Percentiles rank a stretch among this genome's conserved stretches.
Conservation (phyloP, 2,329 filamentous ascomycete genomes). For the Pestalotiopsis sp. region DNA sequence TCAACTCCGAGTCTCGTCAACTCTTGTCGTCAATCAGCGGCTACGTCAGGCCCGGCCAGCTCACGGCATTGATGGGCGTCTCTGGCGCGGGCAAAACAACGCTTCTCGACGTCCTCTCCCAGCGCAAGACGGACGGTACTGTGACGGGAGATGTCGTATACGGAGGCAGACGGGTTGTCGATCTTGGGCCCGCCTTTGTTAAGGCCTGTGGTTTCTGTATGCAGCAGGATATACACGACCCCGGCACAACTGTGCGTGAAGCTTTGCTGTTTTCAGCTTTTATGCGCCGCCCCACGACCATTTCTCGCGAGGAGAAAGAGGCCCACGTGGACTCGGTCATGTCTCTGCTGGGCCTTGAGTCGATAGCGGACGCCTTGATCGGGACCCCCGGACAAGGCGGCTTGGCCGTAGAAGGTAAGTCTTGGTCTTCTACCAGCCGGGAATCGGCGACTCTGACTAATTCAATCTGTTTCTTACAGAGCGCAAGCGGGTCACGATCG, state of each 20-base stretch:
- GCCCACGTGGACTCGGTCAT: conserved; percentile 70
- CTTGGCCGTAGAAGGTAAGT: not conserved
- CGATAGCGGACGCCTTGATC: conserved; percentile 68
- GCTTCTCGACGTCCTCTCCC: conserved; percentile 82
- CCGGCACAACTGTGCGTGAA: not conserved
- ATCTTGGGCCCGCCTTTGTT: conserved; percentile 80
- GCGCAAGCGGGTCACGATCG: conserved; percentile 66
- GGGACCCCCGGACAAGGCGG: conserved; percentile 52
- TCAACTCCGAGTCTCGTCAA: not conserved
- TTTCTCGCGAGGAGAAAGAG: conserved; percentile 62
- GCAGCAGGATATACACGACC: conserved; percentile 86
- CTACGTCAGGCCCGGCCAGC: conserved; percentile 92
- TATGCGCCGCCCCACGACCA: conserved; percentile 62
- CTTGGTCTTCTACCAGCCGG: too few relatives aligned
- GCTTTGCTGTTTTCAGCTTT: conserved; percentile 56
- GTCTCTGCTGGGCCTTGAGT: conserved; percentile 67
- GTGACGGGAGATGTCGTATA: conserved; percentile 81
- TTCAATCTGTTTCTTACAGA: conserved; percentile 58
- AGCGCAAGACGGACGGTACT: conserved; percentile 79
- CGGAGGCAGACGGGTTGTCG: conserved; percentile 45
- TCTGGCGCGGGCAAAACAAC: conserved; percentile 95
- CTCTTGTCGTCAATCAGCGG: conserved; percentile 66
- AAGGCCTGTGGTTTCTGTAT: conserved; percentile 89
- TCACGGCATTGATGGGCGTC: conserved; percentile 83
- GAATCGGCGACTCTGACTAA: not conserved